Evolutionary conservation across 2,329 filamentous ascomycete species (phyloP), one percentile per base, ranked within the genome.

Genomic region (Aspergillus fijiensis): DNA sequence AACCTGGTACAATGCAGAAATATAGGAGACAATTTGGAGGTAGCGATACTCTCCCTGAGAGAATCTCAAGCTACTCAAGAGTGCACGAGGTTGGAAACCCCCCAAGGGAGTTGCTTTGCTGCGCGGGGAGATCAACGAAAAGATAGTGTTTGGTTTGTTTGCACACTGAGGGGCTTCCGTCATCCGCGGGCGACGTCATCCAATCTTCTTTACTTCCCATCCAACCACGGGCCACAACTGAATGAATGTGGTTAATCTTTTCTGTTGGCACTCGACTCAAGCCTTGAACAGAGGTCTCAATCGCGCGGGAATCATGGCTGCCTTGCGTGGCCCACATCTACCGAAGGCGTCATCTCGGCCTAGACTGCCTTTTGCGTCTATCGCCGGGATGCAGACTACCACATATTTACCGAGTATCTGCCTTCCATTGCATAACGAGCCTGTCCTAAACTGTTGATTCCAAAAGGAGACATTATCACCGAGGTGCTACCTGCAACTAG

Each of bases 91-190:
- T 48, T 35, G 11, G 23, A 49, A 52, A 63, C 51, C 59, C 55
- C 51, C 25, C 21, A 45, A 57, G 55, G 52, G 53, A 59, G 49
- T 50, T 59, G 42, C 53, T 56, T 61, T 48, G 48, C 49, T 55
- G 31, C 55, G 57, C 50, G 59, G 57, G 59, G 54, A 57, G 45
- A 55, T 33, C 27, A 16, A 54, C 35, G 19, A 50, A 59, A 51
- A 16, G 39, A 52, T 51, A 14, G n/a, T 12, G 57, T 63, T 63
- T 63, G 61, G 54, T 57, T 27, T 53, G 61, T 63, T 63, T 63
- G 61, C 61, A 63, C 27, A 2, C 25, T n/a, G 42, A 45, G 39
- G 39, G 39, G 27, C n/a, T 55, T 55, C 48, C 45, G 53, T 48
- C 52, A 55, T 55, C 53, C 21, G 53, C 21, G 21, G 48, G 48